Conservation (phyloP, 1,284 basidiomycete species). For the Moesziomyces parantarcticus region DNA sequence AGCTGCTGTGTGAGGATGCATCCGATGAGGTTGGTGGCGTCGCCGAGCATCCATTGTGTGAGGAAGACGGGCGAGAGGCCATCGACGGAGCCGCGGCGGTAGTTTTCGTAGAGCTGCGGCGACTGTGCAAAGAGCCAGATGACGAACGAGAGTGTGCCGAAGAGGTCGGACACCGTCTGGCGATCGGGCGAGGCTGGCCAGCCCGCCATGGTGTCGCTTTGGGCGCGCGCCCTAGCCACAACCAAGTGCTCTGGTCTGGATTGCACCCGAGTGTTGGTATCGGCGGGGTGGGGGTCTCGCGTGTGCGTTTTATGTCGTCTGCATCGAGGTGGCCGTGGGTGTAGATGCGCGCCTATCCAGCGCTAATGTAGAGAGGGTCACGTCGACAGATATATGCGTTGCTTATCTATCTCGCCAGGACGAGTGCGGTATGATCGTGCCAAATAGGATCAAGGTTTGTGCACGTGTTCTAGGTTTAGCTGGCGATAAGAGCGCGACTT, state of each 20-base stretch:
- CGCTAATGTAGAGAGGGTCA: no score
- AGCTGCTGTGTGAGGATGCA: slow-evolving; percentile 62
- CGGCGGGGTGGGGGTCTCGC: no score
- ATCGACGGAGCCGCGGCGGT: slow-evolving; percentile 54
- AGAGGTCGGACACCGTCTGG: slow-evolving; percentile 45
- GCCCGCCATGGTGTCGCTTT: slow-evolving; percentile 12
- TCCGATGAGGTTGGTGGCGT: slow-evolving; percentile 65
- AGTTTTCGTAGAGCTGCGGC: slow-evolving; percentile 65
- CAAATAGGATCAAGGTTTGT: no score
- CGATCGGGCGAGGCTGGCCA: slow-evolving; percentile 26
- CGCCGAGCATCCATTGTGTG: slow-evolving; percentile 66
- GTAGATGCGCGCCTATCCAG: no score
- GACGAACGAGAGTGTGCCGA: slow-evolving; percentile 55
- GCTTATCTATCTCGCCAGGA: no score
- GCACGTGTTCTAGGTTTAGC: no score
- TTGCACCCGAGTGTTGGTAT: no score
- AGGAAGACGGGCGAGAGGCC: slow-evolving; percentile 64
- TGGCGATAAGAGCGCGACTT: background rate
- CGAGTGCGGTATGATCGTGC: no score
- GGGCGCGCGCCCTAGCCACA: background rate
- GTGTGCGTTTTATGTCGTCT: no score
- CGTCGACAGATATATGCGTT: no score
- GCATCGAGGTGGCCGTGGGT: no score
- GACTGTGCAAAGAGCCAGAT: slow-evolving; percentile 67
- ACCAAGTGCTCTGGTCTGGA: no score